Percentiles rank a stretch among this genome's conserved stretches.
These are phyloP conservation scores for Zymoseptoria ardabiliae DNA, from an alignment of 2,329 filamentous ascomycete genomes.

Conservation along the genomic window DNA sequence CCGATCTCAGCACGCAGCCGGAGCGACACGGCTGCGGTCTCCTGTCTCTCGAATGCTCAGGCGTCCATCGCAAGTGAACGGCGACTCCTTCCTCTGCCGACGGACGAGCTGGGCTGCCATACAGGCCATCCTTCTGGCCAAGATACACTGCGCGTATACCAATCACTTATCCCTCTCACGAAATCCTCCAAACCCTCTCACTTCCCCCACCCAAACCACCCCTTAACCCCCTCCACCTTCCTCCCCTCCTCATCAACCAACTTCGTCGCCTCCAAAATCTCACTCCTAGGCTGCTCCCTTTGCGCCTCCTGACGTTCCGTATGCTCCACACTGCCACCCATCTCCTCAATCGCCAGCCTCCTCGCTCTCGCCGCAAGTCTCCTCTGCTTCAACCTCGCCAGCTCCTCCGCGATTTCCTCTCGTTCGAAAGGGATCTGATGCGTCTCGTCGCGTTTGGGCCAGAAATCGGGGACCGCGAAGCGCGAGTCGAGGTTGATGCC, in stretches of 20 bases:
- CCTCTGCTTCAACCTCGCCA: slow-evolving; percentile 58
- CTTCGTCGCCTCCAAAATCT: slow-evolving; percentile 21
- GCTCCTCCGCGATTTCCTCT: slow-evolving; percentile 76
- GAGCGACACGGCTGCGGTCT: no score
- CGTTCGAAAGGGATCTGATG: slow-evolving; percentile 69
- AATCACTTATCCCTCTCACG: neutral
- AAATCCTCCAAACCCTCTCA: neutral
- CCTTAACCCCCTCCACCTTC: slow-evolving; percentile 7
- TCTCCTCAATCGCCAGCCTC: slow-evolving; percentile 37
- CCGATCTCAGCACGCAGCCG: neutral
- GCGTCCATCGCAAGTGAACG: neutral
- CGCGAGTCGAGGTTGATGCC: slow-evolving; percentile 93
- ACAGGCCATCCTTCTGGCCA: no score
- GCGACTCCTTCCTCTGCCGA: neutral
- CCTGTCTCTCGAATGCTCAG: no score
- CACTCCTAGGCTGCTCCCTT: slow-evolving; percentile 15
- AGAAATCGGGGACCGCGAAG: slow-evolving; percentile 85
- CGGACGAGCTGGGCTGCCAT: neutral
- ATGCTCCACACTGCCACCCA: slow-evolving; percentile 22
- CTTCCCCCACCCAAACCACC: slow-evolving; percentile 10
- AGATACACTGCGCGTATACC: no score
- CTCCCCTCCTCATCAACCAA: slow-evolving; percentile 12
- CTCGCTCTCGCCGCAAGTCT: slow-evolving; percentile 42
- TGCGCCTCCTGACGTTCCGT: slow-evolving; percentile 20
- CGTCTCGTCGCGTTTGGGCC: slow-evolving; percentile 74